These are phyloP conservation scores for Cajanus cajan DNA, from an alignment of 306 rosid species.

Conservation along the genomic window DNA sequence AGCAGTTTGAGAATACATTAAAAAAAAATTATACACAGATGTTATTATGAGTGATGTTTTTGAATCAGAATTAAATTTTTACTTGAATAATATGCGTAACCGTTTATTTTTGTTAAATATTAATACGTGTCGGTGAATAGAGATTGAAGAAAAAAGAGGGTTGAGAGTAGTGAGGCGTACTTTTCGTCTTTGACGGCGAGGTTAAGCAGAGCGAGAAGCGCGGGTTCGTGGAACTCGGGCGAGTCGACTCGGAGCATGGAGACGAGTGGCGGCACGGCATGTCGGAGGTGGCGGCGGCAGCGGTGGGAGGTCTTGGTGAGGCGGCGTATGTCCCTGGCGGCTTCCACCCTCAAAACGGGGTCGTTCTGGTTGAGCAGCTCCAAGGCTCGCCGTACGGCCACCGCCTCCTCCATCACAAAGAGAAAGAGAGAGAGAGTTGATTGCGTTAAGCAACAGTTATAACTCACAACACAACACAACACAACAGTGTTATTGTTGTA, in stretches of 20 bases:
- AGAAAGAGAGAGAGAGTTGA: not conserved
- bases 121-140: not conserved
- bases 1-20: too few species aligned
- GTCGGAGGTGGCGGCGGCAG: slow-evolving; percentile 73
- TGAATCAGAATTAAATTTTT: too few species aligned
- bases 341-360: slow-evolving; percentile 50
- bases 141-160: not conserved
- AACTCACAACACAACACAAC: not conserved
- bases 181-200: slow-evolving; percentile 88
- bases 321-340: slow-evolving; percentile 75
- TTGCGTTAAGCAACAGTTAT: slow-evolving; percentile 46
- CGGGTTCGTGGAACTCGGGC: slow-evolving; percentile 60
- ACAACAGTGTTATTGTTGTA: too few species aligned
- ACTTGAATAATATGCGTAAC: too few species aligned
- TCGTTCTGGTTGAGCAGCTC: slow-evolving; percentile 51
- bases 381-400: slow-evolving; percentile 57
- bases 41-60: too few species aligned
- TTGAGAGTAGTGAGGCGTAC: slow-evolving; percentile 49
- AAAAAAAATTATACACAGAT: too few species aligned
- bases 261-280: slow-evolving; percentile 55
- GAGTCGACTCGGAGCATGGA: slow-evolving; percentile 62
- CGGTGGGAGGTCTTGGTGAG: slow-evolving; percentile 78
- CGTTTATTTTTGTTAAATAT: too few species aligned
- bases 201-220: slow-evolving; percentile 86
- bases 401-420: slow-evolving; percentile 10